Conservation (phyloP, 2,329 filamentous ascomycete genomes). For the Diaporthe citriasiana region DNA sequence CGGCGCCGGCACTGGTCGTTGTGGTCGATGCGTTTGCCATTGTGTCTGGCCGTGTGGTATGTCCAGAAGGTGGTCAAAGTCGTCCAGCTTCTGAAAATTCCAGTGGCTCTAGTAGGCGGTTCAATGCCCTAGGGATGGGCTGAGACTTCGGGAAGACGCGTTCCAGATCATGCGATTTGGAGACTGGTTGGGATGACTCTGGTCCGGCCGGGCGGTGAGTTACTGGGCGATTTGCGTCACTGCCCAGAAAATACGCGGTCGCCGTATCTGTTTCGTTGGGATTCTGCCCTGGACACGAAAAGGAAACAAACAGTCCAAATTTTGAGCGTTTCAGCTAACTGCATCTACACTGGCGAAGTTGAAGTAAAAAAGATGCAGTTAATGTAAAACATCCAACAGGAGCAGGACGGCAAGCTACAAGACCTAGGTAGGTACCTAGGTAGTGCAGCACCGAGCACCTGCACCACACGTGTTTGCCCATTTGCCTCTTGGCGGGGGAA, state of each 20-base stretch:
- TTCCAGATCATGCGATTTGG: slow-evolving; percentile 43
- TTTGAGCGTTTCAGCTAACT: neutral
- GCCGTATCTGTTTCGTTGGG: neutral
- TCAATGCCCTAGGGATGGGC: slow-evolving; percentile 33
- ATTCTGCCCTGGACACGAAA: neutral
- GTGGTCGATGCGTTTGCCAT: slow-evolving; percentile 50
- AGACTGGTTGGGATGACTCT: slow-evolving; percentile 36
- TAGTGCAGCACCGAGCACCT: neutral
- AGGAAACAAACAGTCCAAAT: neutral
- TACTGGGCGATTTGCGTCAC: slow-evolving; percentile 24
- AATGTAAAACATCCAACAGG: neutral
- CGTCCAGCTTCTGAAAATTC: slow-evolving; percentile 11
- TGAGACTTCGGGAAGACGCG: slow-evolving; percentile 37
- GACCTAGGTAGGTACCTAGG: neutral
- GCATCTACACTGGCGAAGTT: neutral
- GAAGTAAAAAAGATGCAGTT: neutral
- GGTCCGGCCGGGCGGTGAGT: slow-evolving; percentile 34
- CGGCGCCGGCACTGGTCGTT: slow-evolving; percentile 46
- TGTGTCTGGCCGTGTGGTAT: slow-evolving; percentile 28
- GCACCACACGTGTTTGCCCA: slow-evolving; percentile 2
- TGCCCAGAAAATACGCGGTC: neutral
- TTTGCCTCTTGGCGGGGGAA: slow-evolving; percentile 32
- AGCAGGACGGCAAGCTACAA: slow-evolving; percentile 7
- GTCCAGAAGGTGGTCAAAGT: slow-evolving; percentile 5
- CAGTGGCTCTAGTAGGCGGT: slow-evolving; percentile 16